Base-by-base conservation (phyloP, 495 filamentous ascomycete species). In the Saxispiralis lemnorum region DNA sequence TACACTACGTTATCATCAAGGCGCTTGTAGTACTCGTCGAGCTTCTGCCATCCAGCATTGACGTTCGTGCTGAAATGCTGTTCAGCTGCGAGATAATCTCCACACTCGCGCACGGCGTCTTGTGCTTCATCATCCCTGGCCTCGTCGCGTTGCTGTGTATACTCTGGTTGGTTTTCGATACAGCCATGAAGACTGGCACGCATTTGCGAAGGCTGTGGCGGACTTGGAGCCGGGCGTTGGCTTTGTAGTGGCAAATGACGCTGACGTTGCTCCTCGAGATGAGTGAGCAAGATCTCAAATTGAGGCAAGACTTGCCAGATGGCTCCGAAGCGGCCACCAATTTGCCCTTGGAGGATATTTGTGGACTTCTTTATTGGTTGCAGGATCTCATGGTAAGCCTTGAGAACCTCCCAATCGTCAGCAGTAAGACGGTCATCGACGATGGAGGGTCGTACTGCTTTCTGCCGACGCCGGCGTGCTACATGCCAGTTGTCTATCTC, bases 351-450 rank as follows among this genome's bases (percentile, higher is more conserved):
- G n/a, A 49, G 46, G 20, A 17, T 11, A 6, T 12, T 47, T 30
- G 46, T 49, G 5, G 28, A 15, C 18, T 34, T 28, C 35, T 46
- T 45, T 17, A 49, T 31, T n/a, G 43, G 46, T 28, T 49, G 9
- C 7, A 49, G 43, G 35, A 49, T 35, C 19, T 49, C 35, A 31
- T 31, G 35, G 18, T 41, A 49, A 7, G 19, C 17, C 12, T 2
- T 37, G n/a, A 51, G 35, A 10, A 39, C 45, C 14, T 21, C 9
- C 45, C 39, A 51, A 30, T 51, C 45, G 16, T n/a, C n/a, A n/a
- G n/a, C 43, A 2, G 15, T 16, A 12, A 50, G 17, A 6, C 13
- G 11, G 35, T 50, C 47, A 9, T 39, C 14, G 11, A 47, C 16
- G 38, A 47, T 42, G 11, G 45, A 18, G 20, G 45, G 45, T 28